These are phyloP conservation scores for Acacia melanoxylon DNA, from an alignment of 306 rosid genomes.

Conservation along the genomic window DNA sequence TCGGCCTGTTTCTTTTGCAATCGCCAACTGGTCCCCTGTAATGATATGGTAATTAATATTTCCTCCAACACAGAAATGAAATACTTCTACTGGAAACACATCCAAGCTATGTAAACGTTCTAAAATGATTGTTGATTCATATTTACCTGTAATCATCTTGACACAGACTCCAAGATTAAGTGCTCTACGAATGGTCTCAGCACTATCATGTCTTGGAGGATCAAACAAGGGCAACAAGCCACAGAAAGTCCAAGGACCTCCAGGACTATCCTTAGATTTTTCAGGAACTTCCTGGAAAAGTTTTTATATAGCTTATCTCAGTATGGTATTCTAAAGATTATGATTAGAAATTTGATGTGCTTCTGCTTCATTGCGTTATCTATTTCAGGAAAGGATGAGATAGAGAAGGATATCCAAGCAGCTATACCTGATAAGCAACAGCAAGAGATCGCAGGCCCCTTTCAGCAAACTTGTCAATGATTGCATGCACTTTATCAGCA, in stretches of 20 bases:
- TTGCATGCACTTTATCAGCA: conserved; percentile 60
- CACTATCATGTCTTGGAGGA: conserved; percentile 95
- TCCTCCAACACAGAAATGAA: conserved; percentile 12
- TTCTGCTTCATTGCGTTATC: conserved; percentile 2
- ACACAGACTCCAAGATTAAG: conserved; percentile 87
- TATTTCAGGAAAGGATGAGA: conserved; percentile 15
- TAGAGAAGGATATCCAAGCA: conserved; percentile 21
- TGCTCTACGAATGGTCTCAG: conserved; percentile 88
- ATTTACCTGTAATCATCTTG: conserved; percentile 87
- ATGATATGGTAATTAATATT: conserved; percentile 27
- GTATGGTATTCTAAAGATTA: conserved; percentile 19
- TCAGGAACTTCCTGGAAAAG: conserved; percentile 69
- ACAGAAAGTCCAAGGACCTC: conserved; percentile 84
- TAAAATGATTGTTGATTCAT: conserved; percentile 5
- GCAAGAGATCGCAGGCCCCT: conserved; percentile 88
- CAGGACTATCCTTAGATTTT: conserved; percentile 66
- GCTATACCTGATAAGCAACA: conserved; percentile 74
- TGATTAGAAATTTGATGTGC: conserved; percentile 12
- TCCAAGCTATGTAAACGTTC: not conserved
- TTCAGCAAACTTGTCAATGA: conserved; percentile 89
- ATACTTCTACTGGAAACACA: conserved; percentile 10
- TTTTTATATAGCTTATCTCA: conserved; percentile 11
- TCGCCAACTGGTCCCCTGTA: conserved; percentile 83
- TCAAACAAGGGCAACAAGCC: conserved; percentile 90
- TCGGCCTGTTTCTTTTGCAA: conserved; percentile 86